Conservation (phyloP, 116 monocot species). For the Posidonia oceanica region DNA sequence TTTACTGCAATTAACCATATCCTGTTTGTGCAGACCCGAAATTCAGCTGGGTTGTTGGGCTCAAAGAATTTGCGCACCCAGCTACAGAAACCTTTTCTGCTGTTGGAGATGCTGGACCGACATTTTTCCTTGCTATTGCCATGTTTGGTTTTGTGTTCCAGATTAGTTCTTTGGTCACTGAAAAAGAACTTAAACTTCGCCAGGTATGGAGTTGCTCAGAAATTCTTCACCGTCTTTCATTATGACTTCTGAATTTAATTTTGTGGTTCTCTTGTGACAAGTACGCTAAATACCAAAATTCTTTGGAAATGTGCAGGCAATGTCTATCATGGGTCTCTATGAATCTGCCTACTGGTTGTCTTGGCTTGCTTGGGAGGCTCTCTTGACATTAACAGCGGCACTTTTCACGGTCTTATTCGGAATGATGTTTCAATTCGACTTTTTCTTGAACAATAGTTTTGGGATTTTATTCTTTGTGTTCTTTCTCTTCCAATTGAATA, state of each 20-base stretch:
- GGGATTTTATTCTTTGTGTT: constrained; percentile 63
- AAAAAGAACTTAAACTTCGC: constrained; percentile 94
- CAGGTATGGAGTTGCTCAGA: constrained; percentile 32
- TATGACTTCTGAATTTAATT: neutral
- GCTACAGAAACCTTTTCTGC: constrained; percentile 74
- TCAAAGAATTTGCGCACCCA: constrained; percentile 94
- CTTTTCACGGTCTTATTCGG: constrained; percentile 80
- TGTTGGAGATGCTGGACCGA: constrained; percentile 61
- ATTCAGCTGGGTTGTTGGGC: constrained; percentile 73
- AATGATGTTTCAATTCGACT: constrained; percentile 88
- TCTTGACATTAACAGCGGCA: constrained; percentile 47
- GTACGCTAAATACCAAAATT: neutral
- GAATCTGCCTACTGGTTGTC: constrained; percentile 94
- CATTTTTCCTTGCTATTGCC: constrained; percentile 89
- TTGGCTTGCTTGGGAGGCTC: constrained; percentile 89
- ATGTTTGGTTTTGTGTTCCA: constrained; percentile 99
- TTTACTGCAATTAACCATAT: neutral
- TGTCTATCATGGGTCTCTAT: constrained; percentile 96
- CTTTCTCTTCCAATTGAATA: constrained; percentile 87
- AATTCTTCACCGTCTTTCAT: neutral
- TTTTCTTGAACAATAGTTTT: constrained; percentile 87
- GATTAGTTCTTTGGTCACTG: constrained; percentile 72
- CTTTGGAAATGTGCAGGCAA: constrained; percentile 43
- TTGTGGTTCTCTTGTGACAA: neutral
- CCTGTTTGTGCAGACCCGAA: constrained; percentile 52